Conservation (phyloP, 176 grass and related monocot genomes). For the Cenchrus americanus region DNA sequence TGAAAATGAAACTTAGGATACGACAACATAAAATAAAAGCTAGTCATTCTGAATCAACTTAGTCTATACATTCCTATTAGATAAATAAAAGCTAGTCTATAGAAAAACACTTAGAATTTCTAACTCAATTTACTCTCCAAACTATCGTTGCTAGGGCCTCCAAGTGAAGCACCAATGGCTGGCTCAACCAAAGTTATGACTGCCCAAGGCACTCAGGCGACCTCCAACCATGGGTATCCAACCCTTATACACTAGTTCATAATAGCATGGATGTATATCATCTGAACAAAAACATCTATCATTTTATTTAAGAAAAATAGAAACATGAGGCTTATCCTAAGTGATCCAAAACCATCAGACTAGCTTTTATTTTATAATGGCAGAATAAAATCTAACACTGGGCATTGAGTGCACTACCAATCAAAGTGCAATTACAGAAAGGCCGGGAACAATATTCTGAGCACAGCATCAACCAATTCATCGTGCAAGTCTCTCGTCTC, state of each 20-base stretch:
- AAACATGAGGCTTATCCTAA: neutral
- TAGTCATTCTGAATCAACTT: neutral
- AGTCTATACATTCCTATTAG: neutral
- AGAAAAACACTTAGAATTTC: neutral
- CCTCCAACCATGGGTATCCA: neutral
- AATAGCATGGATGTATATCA: neutral
- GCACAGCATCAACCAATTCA: neutral
- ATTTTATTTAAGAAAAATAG: neutral
- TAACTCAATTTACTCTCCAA: slow-evolving; percentile 2
- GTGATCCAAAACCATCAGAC: neutral
- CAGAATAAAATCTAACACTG: slow-evolving; percentile 14
- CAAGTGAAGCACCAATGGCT: neutral
- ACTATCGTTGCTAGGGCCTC: no score
- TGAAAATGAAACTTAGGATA: neutral
- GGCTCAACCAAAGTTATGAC: neutral
- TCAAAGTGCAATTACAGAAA: neutral
- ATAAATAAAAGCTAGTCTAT: neutral
- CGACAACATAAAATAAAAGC: neutral
- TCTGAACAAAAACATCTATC: neutral
- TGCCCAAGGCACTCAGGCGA: neutral
- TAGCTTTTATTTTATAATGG: neutral
- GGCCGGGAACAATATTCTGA: neutral
- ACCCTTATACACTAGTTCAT: neutral
- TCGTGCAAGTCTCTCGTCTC: neutral
- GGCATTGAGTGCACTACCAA: neutral